Percentiles rank a stretch among this genome's conserved stretches.
Conservation (phyloP, 331 rosid species). For the Malus hybrid region DNA sequence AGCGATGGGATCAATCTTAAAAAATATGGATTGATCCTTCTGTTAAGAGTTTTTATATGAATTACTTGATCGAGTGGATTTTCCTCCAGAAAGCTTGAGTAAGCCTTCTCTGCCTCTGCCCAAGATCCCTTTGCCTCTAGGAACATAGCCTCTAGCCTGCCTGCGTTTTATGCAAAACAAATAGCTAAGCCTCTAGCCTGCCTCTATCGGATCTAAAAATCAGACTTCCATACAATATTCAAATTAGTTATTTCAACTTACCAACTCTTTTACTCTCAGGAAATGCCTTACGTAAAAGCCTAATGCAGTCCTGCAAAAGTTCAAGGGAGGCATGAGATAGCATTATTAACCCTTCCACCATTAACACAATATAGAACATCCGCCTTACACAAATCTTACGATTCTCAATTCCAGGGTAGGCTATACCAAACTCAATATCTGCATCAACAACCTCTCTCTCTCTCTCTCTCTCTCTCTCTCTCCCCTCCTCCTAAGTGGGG, state of each 20-base stretch:
- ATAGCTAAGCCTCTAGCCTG: not conserved
- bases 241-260: conserved; percentile 36
- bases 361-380: not conserved
- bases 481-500: not conserved
- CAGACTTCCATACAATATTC: not conserved
- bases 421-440: not conserved
- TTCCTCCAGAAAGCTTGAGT: conserved; percentile 87
- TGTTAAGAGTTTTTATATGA: conserved; percentile 4
- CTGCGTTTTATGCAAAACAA: conserved; percentile 36
- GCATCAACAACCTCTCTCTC: too few species aligned
- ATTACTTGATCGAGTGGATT: conserved; percentile 87
- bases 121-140: conserved; percentile 98
- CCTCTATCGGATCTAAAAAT: not conserved
- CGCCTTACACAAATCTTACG: not conserved
- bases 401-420: not conserved
- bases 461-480: too few species aligned
- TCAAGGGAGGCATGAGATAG: not conserved
- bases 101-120: conserved; percentile 90
- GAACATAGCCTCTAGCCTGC: conserved; percentile 86
- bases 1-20: not conserved
- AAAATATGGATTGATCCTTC: not conserved
- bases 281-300: conserved; percentile 64
- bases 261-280: conserved; percentile 97
- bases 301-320: conserved; percentile 65
- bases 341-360: not conserved